Evolutionary conservation across 2,329 filamentous ascomycete genomes (phyloP), one percentile per base, ranked within the genome.

Genomic region (Atkinsonella hypoxylon): DNA sequence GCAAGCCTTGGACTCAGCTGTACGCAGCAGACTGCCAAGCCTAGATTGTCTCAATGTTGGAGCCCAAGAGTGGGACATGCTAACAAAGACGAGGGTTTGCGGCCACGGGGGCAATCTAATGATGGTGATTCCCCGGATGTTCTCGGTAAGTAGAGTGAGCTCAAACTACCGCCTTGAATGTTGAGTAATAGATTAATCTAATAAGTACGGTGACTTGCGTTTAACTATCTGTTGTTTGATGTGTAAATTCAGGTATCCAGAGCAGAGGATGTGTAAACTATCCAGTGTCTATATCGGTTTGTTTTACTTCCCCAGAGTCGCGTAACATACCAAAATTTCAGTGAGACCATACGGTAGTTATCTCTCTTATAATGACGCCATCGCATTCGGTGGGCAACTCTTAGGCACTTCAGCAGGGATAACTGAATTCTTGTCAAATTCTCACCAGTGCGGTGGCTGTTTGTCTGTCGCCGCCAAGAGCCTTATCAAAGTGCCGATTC

Each of bases 1-100:
- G 38, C 46, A 42, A 42, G 22, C 39, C 17, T 48, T 5, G n/a
- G 26, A 48, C 38, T 30, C 31, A 46, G 20, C n/a, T 18, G 38
- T 38, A 30, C 22, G 42, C 36, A 31, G 45, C 39, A 51, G 30
- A 43, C 26, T 45, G 50, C 50, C 50, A 51, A 51, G 50, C 2
- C 50, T 18, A 26, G 26, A 12, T 26, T 44, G 47, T 41, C 47
- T 49, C 40, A n/a, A 49, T 38, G 11, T 22, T 15, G 4, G 42
- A 18, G 40, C 40, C 30, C 40, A n/a, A 44, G 2, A 38, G 40
- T 44, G 47, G 47, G 26, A 48, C 40, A 9, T 22, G 32, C 22
- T 22, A 22, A 42, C 46, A 48, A 26, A 38, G 39, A 18, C 39
- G n/a, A 18, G n/a, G 39, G 39, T 41, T 41, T 20, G 17, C 39